A percentile compares a stretch with the other conserved stretches of the same genome.
Evolutionary conservation across 495 filamentous ascomycete genomes (phyloP).

Genomic region (Evernia prunastri): DNA sequence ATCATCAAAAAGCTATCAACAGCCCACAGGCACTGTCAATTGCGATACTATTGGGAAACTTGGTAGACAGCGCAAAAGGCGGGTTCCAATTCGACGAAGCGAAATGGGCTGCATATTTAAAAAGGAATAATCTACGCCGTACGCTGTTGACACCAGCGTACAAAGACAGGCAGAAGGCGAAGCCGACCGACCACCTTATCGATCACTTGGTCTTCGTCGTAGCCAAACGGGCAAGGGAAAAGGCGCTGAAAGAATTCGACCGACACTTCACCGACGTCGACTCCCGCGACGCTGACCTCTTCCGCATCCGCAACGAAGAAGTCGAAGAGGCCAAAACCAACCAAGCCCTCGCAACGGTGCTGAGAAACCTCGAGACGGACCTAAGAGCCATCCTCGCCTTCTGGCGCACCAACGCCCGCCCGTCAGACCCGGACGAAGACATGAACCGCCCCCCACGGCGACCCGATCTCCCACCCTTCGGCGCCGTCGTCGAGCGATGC

Average conservation of each 20-base stretch:
- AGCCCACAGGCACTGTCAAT: constrained; percentile 50
- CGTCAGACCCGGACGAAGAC: constrained; percentile 23
- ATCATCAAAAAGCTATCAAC: constrained; percentile 51
- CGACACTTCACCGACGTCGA: constrained; percentile 30
- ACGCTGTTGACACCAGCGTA: constrained; percentile 33
- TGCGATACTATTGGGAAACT: constrained; percentile 62
- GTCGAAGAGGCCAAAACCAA: constrained; percentile 30
- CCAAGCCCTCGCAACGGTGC: constrained; percentile 25
- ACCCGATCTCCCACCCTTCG: constrained; percentile 18
- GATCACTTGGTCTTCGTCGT: constrained; percentile 67
- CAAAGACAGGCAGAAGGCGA: constrained; percentile 37
- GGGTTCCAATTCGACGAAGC: constrained; percentile 59
- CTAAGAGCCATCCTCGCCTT: constrained; percentile 18
- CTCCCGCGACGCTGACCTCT: constrained; percentile 46
- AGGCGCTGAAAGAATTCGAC: constrained; percentile 44
- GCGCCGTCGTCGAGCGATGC: constrained; percentile 16
- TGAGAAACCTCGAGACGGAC: constrained; percentile 24
- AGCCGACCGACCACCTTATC: constrained; percentile 53
- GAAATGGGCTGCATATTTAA: constrained; percentile 48
- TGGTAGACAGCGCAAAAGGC: constrained; percentile 79
- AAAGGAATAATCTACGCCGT: constrained; percentile 34
- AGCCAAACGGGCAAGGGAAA: constrained; percentile 44
- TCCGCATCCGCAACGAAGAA: constrained; percentile 37
- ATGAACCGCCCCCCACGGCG: constrained; percentile 21
- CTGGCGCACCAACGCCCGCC: constrained; percentile 16